phyloP scores from a whole-genome alignment of 441 rosid species.

The Gossypium aridum region DNA sequence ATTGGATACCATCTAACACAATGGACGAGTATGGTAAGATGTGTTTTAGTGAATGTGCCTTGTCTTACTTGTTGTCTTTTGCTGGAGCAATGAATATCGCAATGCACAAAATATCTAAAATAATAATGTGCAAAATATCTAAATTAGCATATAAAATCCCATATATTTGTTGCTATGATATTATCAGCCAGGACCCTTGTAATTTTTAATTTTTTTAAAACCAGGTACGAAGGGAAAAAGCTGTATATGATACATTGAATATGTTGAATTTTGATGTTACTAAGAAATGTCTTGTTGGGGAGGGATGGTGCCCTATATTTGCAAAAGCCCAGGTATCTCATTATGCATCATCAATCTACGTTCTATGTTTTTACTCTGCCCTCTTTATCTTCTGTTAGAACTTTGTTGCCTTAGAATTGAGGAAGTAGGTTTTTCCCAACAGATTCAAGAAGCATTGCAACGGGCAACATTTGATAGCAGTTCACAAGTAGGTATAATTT shows the following conservation, averaged over 20 bases:
- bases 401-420: conserved; percentile 9
- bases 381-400: conserved; percentile 6
- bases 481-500: conserved; percentile 91
- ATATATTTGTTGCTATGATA: neutral
- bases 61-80: conserved; percentile 8
- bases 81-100: conserved; percentile 8
- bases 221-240: conserved; percentile 89
- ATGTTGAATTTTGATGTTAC: conserved; percentile 97
- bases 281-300: conserved; percentile 95
- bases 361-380: neutral
- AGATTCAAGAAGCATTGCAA: conserved; percentile 92
- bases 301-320: conserved; percentile 96
- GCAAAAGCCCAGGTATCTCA: conserved; percentile 77
- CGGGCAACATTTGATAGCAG: conserved; percentile 92
- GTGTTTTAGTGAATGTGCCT: conserved; percentile 2
- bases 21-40: conserved; percentile 80
- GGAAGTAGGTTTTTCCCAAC: conserved; percentile 23
- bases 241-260: conserved; percentile 83
- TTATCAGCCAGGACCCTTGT: neutral
- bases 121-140: neutral
- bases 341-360: neutral
- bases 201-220: conserved; percentile 14
- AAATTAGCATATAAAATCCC: neutral
- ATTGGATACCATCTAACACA: conserved; percentile 64
- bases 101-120: neutral